Evolutionary conservation across 805 yeast species (phyloP).

Genomic region (Candida tammaniensis): DNA sequence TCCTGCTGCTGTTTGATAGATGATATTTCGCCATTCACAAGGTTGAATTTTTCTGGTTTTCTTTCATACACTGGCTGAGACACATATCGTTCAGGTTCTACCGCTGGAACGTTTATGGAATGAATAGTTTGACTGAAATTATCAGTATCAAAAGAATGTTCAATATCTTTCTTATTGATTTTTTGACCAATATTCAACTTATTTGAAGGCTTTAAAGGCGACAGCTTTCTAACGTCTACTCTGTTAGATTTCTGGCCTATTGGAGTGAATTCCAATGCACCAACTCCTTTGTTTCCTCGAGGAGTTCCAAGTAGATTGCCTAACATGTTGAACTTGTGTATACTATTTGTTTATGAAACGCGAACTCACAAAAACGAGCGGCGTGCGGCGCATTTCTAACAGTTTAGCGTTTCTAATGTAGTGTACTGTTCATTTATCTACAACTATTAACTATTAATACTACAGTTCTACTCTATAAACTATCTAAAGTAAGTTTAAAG

Average conservation of each 20-base stretch:
- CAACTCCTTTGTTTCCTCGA: constrained; percentile 3
- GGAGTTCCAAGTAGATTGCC: constrained; percentile 15
- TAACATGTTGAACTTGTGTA: constrained; percentile 3
- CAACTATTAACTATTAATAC: neutral
- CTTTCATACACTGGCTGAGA: neutral
- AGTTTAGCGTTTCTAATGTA: neutral
- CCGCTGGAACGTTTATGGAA: constrained; percentile 5
- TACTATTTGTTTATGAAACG: constrained; percentile 2
- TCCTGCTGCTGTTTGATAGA: constrained; percentile 22
- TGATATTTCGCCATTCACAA: constrained; percentile 8
- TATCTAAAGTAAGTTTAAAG: constrained; percentile 37
- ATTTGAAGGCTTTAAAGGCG: constrained; percentile 7
- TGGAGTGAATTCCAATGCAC: constrained; percentile 14
- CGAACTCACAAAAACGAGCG: no score
- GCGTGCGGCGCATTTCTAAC: neutral
- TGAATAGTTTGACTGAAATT: constrained; percentile 16
- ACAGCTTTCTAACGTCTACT: constrained; percentile 1
- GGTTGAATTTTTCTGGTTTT: neutral
- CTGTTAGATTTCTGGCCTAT: constrained; percentile 9
- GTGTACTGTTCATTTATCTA: neutral
- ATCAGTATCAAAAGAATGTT: constrained; percentile 13
- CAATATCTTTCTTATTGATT: constrained; percentile 3
- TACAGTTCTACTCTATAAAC: constrained; percentile 5
- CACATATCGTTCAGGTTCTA: neutral
- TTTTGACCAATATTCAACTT: constrained; percentile 1